Evolutionary conservation across 1,284 basidiomycete genomes (phyloP).

Genomic region (Puccinia hordei): DNA sequence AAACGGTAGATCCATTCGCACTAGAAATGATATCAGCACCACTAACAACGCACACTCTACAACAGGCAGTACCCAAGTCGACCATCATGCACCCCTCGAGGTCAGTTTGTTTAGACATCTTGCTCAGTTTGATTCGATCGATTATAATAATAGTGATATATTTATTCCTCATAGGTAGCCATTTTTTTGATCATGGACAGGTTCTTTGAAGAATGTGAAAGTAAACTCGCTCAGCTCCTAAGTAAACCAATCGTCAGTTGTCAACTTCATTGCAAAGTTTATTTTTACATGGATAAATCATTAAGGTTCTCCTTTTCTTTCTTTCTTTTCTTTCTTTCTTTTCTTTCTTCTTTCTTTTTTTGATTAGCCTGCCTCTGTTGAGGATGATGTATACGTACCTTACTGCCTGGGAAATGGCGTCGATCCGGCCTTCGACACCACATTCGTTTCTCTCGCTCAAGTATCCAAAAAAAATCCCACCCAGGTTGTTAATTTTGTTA

Average conservation of each 20-base stretch:
- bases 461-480: constrained; percentile 81
- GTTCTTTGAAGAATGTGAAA: constrained; percentile 52
- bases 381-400: constrained; percentile 52
- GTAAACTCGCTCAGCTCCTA: constrained; percentile 49
- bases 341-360: background rate
- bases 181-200: constrained; percentile 51
- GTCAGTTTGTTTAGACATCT: background rate
- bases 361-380: constrained; percentile 43
- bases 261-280: too few relatives aligned
- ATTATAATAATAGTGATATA: background rate
- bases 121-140: background rate
- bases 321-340: background rate
- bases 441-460: constrained; percentile 78
- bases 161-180: constrained; percentile 39
- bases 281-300: background rate
- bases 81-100: constrained; percentile 43
- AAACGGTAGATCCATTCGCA: constrained; percentile 20
- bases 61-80: constrained; percentile 3
- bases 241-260: constrained; percentile 51
- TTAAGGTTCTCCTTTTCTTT: too few relatives aligned
- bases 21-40: constrained; percentile 34
- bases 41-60: constrained; percentile 17
- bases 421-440: constrained; percentile 76
- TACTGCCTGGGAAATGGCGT: constrained; percentile 70
- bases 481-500: constrained; percentile 80